Base-by-base conservation (phyloP, 2,329 filamentous ascomycete species). In the Cadophora malorum region DNA sequence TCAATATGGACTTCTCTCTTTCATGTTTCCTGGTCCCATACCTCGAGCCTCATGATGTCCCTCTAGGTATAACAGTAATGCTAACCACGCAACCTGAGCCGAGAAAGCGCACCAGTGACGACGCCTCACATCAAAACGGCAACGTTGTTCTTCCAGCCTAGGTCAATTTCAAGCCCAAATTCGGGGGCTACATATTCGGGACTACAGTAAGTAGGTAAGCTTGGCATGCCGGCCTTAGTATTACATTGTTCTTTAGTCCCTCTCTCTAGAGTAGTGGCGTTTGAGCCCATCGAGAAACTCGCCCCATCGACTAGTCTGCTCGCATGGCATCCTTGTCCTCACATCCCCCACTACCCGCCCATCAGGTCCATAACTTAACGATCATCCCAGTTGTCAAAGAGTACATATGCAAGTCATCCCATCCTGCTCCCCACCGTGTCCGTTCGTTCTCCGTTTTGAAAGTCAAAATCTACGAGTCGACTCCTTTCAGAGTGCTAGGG, bases 381-480 rank as follows among this genome's bases (percentile, higher is more conserved):
- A 19, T 53, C 50, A 7, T 14, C 23, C 14, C 23, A 31, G 14
- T 28, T n/a, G 28, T 33, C 52, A 55, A 19, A 55, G 52, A 33
- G 28, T 55, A 55, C 52, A 55, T 55, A 55, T 55, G 52, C 28
- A 55, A n/a, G 52, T 33, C 52, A 55, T 55, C 52, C 45, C 45
- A 21, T 55, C 52, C 25, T n/a, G 10, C 28, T 25, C 25, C 28
- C 52, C 12, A 28, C 14, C 16, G 4, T 19, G 25, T n/a, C 28
- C 12, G 14, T n/a, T 10, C 25, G 50, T 52, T 31, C 23, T 6
- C 14, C 41, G 14, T 28, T 25, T 38, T 16, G 12, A 53, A 55
- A 31, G 28, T 55, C 16, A 33, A 33, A 33, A n/a, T 5, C 16
- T 33, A 12, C 23, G 50, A 28, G 8, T 49, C 6, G 12, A 8